A percentile compares a stretch with the other conserved stretches of the same genome.
Conservation (phyloP, 2,329 filamentous ascomycete species). For the Orbilia ellipsospora region DNA sequence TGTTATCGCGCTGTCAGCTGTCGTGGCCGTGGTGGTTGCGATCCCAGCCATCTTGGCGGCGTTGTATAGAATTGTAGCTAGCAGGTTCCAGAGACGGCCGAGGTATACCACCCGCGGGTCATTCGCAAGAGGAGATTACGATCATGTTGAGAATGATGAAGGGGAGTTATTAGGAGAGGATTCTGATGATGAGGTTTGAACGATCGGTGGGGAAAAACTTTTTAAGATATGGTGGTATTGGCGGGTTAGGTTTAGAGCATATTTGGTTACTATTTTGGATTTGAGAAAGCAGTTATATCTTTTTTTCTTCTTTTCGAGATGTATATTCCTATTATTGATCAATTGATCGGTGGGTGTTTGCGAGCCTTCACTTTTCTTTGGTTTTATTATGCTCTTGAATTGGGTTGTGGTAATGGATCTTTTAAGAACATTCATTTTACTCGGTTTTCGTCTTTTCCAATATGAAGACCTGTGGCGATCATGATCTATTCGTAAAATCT, state of each 20-base stretch:
- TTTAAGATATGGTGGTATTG: not conserved
- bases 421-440: conserved; percentile 13
- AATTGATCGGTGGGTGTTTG: conserved; percentile 9
- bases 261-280: conserved; percentile 20
- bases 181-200: conserved; percentile 85
- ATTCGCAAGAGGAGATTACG: conserved; percentile 91
- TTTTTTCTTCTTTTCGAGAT: conserved; percentile 29
- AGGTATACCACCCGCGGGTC: conserved; percentile 88
- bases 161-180: conserved; percentile 93
- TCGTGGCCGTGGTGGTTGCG: conserved; percentile 70
- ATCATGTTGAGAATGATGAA: conserved; percentile 89
- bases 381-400: not conserved
- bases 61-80: conserved; percentile 76
- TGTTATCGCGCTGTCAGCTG: conserved; percentile 76
- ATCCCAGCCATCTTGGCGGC: conserved; percentile 75
- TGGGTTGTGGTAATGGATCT: conserved; percentile 26
- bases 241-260: not conserved
- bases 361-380: conserved; percentile 4
- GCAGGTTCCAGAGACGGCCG: conserved; percentile 70
- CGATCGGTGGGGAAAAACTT: not conserved
- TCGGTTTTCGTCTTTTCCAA: too few species aligned
- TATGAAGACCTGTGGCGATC: too few species aligned
- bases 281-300: conserved; percentile 15
- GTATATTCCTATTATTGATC: conserved; percentile 50
- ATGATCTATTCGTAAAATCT: too few species aligned